These are phyloP conservation scores for Podila horticola DNA, from an alignment of 192 early-diverging fungal genomes.

Conservation along the genomic window DNA sequence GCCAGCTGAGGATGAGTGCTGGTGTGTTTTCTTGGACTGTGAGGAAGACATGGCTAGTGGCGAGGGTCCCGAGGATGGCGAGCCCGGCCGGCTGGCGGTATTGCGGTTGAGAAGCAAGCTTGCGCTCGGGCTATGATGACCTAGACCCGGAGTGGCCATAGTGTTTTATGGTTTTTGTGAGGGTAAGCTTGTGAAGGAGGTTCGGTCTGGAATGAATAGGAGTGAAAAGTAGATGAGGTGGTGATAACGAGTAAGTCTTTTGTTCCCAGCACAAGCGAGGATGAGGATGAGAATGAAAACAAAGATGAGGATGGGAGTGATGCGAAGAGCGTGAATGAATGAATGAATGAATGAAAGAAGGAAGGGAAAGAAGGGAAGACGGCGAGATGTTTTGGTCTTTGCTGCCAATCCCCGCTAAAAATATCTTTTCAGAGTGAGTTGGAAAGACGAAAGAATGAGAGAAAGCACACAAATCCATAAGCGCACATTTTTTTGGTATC, in stretches of 20 bases:
- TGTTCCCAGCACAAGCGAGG: background rate
- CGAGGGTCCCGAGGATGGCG: constrained; percentile 8
- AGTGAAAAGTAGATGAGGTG: background rate
- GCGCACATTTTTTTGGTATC: too few relatives aligned
- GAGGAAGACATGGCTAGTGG: constrained; percentile 7
- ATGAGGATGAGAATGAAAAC: background rate
- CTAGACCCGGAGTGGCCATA: background rate
- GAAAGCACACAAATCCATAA: too few relatives aligned
- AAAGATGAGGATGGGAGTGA: background rate
- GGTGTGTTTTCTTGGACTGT: constrained; percentile 7
- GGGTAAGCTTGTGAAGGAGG: background rate
- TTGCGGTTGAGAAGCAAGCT: constrained; percentile 31
- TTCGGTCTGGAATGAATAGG: background rate
- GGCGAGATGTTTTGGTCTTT: too few relatives aligned
- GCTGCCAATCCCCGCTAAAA: too few relatives aligned
- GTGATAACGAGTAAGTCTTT: background rate
- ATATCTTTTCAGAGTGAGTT: too few relatives aligned
- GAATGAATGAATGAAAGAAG: background rate
- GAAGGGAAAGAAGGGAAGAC: background rate
- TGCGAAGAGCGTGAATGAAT: background rate
- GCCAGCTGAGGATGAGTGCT: constrained; percentile 4
- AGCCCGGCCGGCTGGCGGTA: constrained; percentile 35
- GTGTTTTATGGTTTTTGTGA: background rate
- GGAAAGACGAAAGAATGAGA: too few relatives aligned
- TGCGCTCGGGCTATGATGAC: constrained; percentile 30